A percentile compares a stretch with the other conserved stretches of the same genome.
These are phyloP conservation scores for Colletotrichum lupini DNA, from an alignment of 2,329 filamentous ascomycete species.

Conservation along the genomic window DNA sequence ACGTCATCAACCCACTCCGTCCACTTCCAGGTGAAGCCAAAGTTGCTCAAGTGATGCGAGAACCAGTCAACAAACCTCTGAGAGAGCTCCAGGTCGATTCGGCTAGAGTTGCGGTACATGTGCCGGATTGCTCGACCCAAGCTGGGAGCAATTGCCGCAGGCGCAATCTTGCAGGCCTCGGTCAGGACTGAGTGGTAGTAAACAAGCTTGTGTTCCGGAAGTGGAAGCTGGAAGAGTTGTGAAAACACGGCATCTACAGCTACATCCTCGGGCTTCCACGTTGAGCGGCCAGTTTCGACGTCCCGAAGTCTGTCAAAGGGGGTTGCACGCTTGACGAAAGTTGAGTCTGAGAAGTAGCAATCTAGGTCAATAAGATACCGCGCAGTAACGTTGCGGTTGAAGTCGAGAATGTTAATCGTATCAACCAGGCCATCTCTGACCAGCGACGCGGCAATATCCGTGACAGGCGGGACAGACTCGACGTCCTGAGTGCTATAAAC, in stretches of 20 bases:
- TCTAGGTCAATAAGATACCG: conserved; percentile 94
- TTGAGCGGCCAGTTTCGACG: conserved; percentile 72
- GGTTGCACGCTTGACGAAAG: conserved; percentile 93
- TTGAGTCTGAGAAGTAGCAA: conserved; percentile 90
- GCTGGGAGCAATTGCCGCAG: conserved; percentile 94
- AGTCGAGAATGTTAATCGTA: conserved; percentile 93
- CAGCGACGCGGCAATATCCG: conserved; percentile 82
- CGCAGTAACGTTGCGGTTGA: conserved; percentile 88
- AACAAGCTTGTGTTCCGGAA: conserved; percentile 90
- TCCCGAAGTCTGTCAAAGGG: conserved; percentile 89
- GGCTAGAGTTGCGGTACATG: conserved; percentile 84
- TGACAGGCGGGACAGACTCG: conserved; percentile 84
- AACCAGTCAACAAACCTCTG: conserved; percentile 98
- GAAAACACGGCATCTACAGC: conserved; percentile 98
- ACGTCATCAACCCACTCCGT: conserved; percentile 95
- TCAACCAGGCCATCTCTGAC: conserved; percentile 89
- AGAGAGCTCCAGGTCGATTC: conserved; percentile 86
- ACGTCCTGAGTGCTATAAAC: conserved; percentile 90
- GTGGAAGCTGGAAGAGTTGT: conserved; percentile 88
- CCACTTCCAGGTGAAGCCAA: conserved; percentile 99
- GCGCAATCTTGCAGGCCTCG: conserved; percentile 94
- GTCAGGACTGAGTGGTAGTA: conserved; percentile 97
- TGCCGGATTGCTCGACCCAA: conserved; percentile 93
- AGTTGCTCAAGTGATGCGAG: conserved; percentile 96
- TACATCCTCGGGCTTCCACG: conserved; percentile 98